Conservation (phyloP, 2,329 filamentous ascomycete genomes). For the Gaeumannomyces tritici region DNA sequence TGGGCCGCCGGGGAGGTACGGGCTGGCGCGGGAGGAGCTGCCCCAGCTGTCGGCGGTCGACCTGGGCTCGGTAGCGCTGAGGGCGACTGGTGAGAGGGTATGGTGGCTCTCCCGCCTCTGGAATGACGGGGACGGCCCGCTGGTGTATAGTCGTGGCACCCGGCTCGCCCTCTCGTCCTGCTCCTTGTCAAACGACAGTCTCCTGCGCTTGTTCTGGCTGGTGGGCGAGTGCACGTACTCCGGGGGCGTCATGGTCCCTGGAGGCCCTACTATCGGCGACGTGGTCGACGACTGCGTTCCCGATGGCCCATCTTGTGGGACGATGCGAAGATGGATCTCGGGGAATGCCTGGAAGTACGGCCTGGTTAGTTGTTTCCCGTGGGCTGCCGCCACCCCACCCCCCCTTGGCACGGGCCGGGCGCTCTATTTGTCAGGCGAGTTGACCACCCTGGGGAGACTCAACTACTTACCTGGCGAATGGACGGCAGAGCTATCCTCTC, state of each 20-base stretch:
- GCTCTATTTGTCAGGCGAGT: no score
- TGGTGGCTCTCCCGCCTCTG: slow-evolving; percentile 20
- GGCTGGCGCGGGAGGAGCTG: slow-evolving; percentile 21
- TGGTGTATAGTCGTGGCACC: slow-evolving; percentile 35
- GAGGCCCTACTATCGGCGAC: slow-evolving; percentile 21
- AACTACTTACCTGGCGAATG: slow-evolving; percentile 37
- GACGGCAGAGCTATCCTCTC: slow-evolving; percentile 37
- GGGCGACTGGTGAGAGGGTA: slow-evolving; percentile 9
- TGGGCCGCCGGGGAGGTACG: slow-evolving; percentile 18
- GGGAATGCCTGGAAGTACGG: slow-evolving; percentile 4
- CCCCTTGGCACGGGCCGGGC: background rate
- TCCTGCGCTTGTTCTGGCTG: slow-evolving; percentile 35
- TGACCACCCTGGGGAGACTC: no score
- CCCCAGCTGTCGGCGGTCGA: slow-evolving; percentile 25
- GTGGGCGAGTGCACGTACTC: slow-evolving; percentile 39
- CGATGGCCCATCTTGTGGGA: slow-evolving; percentile 21
- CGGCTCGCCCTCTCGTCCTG: slow-evolving; percentile 31
- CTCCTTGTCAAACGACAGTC: slow-evolving; percentile 31
- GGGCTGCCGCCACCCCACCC: background rate
- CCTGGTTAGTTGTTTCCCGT: background rate
- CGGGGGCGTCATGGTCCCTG: slow-evolving; percentile 25
- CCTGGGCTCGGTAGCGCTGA: slow-evolving; percentile 6
- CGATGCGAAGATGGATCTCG: slow-evolving; percentile 5
- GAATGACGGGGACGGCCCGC: slow-evolving; percentile 8
- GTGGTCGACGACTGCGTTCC: slow-evolving; percentile 23